These are phyloP conservation scores for Diatrype stigma DNA, from an alignment of 2,329 filamentous ascomycete genomes.

Conservation along the genomic window DNA sequence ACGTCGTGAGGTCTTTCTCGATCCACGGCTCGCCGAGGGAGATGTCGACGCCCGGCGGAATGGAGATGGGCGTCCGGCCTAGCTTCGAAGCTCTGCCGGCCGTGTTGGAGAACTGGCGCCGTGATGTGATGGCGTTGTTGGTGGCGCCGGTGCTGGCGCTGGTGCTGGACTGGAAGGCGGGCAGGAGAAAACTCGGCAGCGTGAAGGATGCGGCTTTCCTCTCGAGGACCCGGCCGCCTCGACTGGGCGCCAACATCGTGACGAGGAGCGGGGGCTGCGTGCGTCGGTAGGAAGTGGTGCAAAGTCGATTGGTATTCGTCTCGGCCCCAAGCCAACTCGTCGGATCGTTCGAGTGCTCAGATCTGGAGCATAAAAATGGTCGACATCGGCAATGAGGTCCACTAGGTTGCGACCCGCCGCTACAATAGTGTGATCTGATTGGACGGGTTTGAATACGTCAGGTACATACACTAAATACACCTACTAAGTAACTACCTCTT, in stretches of 20 bases:
- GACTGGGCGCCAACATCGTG: conserved; percentile 62
- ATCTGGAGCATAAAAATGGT: not conserved
- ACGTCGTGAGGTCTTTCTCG: conserved; percentile 53
- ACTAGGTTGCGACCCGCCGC: not conserved
- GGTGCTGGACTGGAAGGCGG: conserved; percentile 55
- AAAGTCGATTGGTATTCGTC: not conserved
- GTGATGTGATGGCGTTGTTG: conserved; percentile 23
- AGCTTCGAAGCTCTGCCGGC: conserved; percentile 71
- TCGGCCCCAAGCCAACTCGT: too few relatives aligned
- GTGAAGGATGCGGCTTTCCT: conserved; percentile 47
- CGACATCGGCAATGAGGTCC: not conserved
- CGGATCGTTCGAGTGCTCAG: too few relatives aligned
- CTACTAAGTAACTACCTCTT: too few relatives aligned
- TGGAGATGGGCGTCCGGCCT: conserved; percentile 72
- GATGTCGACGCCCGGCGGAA: conserved; percentile 81
- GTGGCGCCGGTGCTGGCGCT: conserved; percentile 16
- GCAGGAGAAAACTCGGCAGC: conserved; percentile 70
- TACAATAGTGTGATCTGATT: not conserved
- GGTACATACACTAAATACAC: not conserved
- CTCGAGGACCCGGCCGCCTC: conserved; percentile 56
- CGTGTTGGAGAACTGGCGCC: conserved; percentile 68
- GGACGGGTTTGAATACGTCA: not conserved
- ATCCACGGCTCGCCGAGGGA: conserved; percentile 59
- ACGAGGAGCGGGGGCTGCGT: conserved; percentile 13
- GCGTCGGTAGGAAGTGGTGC: conserved; percentile 5